Base-by-base conservation (phyloP, 441 rosid species). In the Gossypium aridum region DNA sequence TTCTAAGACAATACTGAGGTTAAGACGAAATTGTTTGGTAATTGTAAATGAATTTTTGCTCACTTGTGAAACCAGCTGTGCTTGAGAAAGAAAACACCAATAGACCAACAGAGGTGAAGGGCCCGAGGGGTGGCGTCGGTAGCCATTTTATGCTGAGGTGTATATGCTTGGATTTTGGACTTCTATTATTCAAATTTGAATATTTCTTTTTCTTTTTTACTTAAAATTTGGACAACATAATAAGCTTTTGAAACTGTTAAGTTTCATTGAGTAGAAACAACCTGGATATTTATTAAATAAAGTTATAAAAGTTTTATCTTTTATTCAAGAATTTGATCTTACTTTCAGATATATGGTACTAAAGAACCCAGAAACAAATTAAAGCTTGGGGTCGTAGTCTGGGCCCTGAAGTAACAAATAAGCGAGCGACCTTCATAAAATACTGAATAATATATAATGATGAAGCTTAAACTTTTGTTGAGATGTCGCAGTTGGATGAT, bases 401-500 rank as follows among this genome's bases (percentile, higher is more conserved):
- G 64, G 64, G 17, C 64, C 34, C 17, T 25, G 64, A 26, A 25
- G 39, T 26, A 60, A 25, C 37, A 25, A 60, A 14, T 14, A 23
- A 25, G 37, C 19, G 2, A 1, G 64, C 12, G 7, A 26, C 19
- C 64, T 60, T 60, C 64, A 13, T 26, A 62, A 34, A 63, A 16
- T 20, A 28, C 22, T 14, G 45, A 28, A 14, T 25, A 10, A 62
- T 9, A 22, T 4, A 7, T 60, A 60, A 13, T 13, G 64, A 60
- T 64, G 25, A 23, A 17, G 49, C 37, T 13, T 20, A 56, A 57
- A 43, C 20, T 25, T 64, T 65, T 39, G 70, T 43, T 43, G 70
- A 20, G 70, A 43, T 65, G 70, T 65, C 55, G 70, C 53, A 43
- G 70, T 65, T 64, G 53, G 53, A 64, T 64, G 53, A 61, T 61